phyloP scores from a whole-genome alignment of 441 rosid genomes.

The Raphanus hybrid region DNA sequence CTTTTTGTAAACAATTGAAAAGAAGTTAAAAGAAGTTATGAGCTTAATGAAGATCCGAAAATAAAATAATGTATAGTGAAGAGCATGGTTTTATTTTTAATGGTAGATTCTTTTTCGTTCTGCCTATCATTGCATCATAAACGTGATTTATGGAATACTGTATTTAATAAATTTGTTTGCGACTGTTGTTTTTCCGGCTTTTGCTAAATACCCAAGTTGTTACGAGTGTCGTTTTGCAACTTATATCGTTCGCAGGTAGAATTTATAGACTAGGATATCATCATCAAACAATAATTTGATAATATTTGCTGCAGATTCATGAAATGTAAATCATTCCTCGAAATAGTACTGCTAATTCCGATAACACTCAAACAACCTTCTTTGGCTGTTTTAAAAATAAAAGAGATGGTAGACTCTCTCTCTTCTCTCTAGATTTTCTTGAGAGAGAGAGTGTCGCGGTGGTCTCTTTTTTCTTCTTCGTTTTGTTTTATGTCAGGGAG shows the following conservation, averaged over 20 bases:
- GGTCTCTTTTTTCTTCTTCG: too few relatives aligned
- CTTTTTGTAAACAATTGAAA: conserved; percentile 12
- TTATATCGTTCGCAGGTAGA: neutral
- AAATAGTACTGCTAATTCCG: neutral
- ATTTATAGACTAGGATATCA: neutral
- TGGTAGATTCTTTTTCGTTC: neutral
- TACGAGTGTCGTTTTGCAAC: neutral
- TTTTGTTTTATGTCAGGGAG: too few relatives aligned
- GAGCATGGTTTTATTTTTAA: neutral
- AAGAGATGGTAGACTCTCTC: too few relatives aligned
- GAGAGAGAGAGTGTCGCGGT: too few relatives aligned
- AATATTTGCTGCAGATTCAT: neutral
- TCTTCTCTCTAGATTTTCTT: too few relatives aligned
- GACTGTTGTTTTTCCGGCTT: neutral
- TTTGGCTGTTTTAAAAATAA: neutral
- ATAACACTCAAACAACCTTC: neutral
- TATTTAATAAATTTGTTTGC: neutral
- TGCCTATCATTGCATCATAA: neutral
- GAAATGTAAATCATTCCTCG: neutral
- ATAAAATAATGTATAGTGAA: neutral
- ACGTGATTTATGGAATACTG: neutral
- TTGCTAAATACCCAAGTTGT: neutral
- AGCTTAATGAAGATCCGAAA: neutral
- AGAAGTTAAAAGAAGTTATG: conserved; percentile 1
- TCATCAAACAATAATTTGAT: neutral